Base-by-base conservation (phyloP, 2,329 filamentous ascomycete species). In the Penicillium sp. region DNA sequence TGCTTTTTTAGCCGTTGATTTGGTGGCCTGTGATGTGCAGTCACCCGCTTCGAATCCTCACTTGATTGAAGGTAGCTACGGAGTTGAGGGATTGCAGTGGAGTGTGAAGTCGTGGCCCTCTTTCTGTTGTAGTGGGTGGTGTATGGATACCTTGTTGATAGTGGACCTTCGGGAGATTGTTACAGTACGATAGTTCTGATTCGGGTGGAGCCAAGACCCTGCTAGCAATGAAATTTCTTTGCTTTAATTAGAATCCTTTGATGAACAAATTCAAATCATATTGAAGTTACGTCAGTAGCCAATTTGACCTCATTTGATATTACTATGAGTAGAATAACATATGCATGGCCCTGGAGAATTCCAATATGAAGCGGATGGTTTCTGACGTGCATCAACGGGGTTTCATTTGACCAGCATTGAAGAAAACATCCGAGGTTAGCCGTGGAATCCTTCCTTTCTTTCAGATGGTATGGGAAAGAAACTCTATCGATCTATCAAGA, bases 161-260 rank as follows among this genome's bases (percentile, higher is more conserved):
- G 35, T 31, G 35, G 34, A 39, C 28, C n/a, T 13, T 37, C 28
- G n/a, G 33, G 45, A 51, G 56, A 35, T 53, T 22, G 37, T 59
- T 54, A 60, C 54, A 50, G 41, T 58, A 51, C 57, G 59, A 59
- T 60, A 59, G 57, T 56, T 45, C 13, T 31, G 19, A 41, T 48
- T 27, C 41, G 39, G 22, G n/a, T 16, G 8, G 16, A 37, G 22
- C 34, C 33, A 25, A 30, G 33, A 18, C 31, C 27, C 16, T 11
- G 5, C 11, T 28, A 43, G 31, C 31, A 10, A 46, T 16, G 12
- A n/a, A 31, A 33, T 40, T 31, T 25, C 34, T 46, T 46, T 38
- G 14, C n/a, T 40, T 31, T 45, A 12, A 18, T 38, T 6, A 11
- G 9, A 11, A 5, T 31, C 22, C 18, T 18, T 41, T 19, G 27